Conservation (phyloP, 2,329 filamentous ascomycete genomes). For the Colletotrichum sp. region DNA sequence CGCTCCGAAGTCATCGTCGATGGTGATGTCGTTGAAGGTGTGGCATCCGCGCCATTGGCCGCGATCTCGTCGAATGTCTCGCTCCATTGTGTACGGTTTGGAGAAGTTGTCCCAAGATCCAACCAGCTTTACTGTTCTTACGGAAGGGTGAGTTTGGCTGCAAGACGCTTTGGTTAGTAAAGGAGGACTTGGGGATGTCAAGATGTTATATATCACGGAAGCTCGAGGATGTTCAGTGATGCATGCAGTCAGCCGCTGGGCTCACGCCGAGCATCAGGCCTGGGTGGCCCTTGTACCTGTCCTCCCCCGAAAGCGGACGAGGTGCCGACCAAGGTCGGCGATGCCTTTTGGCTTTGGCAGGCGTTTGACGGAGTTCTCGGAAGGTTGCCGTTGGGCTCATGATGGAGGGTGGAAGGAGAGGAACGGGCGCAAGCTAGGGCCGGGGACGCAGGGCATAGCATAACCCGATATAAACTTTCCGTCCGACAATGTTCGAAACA, state of each 20-base stretch:
- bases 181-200: background rate
- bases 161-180: conserved; percentile 26
- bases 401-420: conserved; percentile 1
- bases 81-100: conserved; percentile 78
- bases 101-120: conserved; percentile 97
- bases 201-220: conserved; percentile 1
- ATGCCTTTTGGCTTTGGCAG: conserved; percentile 13
- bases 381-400: conserved; percentile 12
- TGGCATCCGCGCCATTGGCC: conserved; percentile 89
- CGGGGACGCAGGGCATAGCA: conserved; percentile 12
- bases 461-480: conserved; percentile 15
- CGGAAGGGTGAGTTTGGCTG: conserved; percentile 65
- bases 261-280: conserved; percentile 5
- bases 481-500: conserved; percentile 20
- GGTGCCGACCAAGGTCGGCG: conserved; percentile 4
- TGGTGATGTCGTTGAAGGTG: conserved; percentile 83
- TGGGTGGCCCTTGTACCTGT: background rate
- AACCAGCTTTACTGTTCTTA: conserved; percentile 77
- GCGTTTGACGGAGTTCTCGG: conserved; percentile 18
- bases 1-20: conserved; percentile 68
- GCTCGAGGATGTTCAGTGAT: background rate
- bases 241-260: conserved; percentile 17
- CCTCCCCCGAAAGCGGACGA: background rate
- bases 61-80: conserved; percentile 74
- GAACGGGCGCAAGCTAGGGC: conserved; percentile 16